These are phyloP conservation scores for Lentithecium fluviatile DNA, from an alignment of 495 filamentous ascomycete species.

Conservation along the genomic window DNA sequence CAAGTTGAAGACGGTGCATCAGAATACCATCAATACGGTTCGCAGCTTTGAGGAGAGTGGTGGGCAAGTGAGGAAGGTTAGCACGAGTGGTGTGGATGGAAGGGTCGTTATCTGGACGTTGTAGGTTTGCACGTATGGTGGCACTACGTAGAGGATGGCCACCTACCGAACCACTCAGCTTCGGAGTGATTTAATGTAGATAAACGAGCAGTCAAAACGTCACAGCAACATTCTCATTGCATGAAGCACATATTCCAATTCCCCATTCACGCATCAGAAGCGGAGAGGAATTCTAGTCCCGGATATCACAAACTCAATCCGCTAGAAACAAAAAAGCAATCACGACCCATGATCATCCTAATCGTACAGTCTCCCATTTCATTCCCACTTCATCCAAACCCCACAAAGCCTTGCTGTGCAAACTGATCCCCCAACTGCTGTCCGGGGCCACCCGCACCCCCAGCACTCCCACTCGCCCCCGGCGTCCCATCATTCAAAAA, in stretches of 20 bases:
- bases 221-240: too few species aligned
- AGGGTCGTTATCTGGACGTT: slow-evolving; percentile 81
- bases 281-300: too few species aligned
- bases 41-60: slow-evolving; percentile 68
- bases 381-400: slow-evolving; percentile 16
- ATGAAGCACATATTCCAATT: too few species aligned
- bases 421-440: slow-evolving; percentile 18
- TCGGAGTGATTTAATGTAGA: too few species aligned
- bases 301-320: too few species aligned
- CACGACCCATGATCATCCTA: background rate
- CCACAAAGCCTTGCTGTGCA: slow-evolving; percentile 12
- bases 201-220: too few species aligned
- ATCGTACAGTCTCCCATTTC: background rate
- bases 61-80: slow-evolving; percentile 72
- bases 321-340: background rate
- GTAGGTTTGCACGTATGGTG: slow-evolving; percentile 11
- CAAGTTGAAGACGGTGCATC: slow-evolving; percentile 91
- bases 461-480: background rate
- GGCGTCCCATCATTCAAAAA: slow-evolving; percentile 33
- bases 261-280: too few species aligned
- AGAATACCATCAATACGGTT: slow-evolving; percentile 89
- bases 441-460: background rate
- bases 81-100: slow-evolving; percentile 91
- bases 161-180: too few species aligned
- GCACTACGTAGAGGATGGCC: background rate